phyloP scores from a whole-genome alignment of 306 rosid species.

The Malus sylvestris region DNA sequence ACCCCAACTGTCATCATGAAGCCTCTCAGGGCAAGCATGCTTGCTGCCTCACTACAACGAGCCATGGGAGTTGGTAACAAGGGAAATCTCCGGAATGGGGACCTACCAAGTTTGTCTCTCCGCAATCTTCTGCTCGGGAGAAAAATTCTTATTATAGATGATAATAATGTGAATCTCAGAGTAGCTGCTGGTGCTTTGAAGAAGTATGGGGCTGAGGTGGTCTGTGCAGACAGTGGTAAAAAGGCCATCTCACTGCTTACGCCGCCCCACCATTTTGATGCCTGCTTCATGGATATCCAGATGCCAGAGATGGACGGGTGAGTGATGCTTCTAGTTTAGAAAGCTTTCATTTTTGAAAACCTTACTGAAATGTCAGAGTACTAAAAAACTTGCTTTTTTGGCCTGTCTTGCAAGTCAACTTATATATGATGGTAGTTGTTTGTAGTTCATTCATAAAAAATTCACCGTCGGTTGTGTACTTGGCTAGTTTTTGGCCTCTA shows the following conservation, averaged over 20 bases:
- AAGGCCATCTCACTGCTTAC: slow-evolving; percentile 60
- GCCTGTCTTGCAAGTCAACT: slow-evolving; percentile 1
- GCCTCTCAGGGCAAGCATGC: slow-evolving; percentile 91
- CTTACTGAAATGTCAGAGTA: neutral
- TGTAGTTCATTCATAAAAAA: neutral
- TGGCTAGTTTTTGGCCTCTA: neutral
- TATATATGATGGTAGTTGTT: neutral
- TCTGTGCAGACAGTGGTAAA: slow-evolving; percentile 68
- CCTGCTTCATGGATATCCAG: slow-evolving; percentile 97
- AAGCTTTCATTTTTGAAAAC: neutral
- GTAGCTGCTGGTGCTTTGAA: slow-evolving; percentile 96
- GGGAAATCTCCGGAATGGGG: slow-evolving; percentile 60
- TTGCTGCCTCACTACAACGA: slow-evolving; percentile 77
- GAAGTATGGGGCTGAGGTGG: slow-evolving; percentile 85
- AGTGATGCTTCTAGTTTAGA: slow-evolving; percentile 15
- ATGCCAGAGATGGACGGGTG: slow-evolving; percentile 99
- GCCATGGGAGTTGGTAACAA: slow-evolving; percentile 67
- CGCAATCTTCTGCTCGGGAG: slow-evolving; percentile 68
- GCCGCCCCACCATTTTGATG: slow-evolving; percentile 83
- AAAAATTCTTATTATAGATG: slow-evolving; percentile 81
- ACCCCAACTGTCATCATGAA: slow-evolving; percentile 53
- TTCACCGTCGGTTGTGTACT: neutral
- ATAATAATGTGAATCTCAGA: slow-evolving; percentile 72
- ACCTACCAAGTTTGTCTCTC: slow-evolving; percentile 62
- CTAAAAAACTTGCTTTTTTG: neutral